Evolutionary conservation across 164 flowering plant species (phyloP).

Genomic region (Piper longum): DNA sequence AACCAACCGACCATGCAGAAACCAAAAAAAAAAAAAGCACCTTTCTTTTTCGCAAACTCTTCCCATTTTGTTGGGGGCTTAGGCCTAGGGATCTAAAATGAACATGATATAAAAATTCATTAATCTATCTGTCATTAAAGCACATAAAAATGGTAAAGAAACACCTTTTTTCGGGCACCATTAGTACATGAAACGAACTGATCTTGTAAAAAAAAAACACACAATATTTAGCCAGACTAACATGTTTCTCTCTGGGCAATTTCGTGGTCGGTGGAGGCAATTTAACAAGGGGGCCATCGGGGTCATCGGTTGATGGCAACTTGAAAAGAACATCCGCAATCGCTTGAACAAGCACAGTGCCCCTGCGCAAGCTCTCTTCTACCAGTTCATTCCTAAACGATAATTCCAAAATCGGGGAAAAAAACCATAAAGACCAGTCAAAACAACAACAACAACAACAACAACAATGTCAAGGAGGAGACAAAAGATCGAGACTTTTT

Average conservation of each 20-base stretch:
- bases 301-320: constrained; percentile 58
- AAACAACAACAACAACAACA: no score
- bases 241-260: constrained; percentile 84
- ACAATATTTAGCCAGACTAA: not conserved
- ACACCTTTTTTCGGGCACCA: not conserved
- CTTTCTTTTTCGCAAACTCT: constrained; percentile 65
- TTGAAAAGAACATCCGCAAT: constrained; percentile 54
- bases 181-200: not conserved
- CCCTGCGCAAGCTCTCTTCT: constrained; percentile 38
- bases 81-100: constrained; percentile 69
- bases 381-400: constrained; percentile 53
- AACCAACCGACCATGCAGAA: not conserved
- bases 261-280: constrained; percentile 66
- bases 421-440: no score
- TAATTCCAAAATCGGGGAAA: not conserved
- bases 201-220: not conserved
- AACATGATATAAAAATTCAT: not conserved
- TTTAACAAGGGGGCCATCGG: constrained; percentile 65
- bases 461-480: no score
- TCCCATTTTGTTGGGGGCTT: constrained; percentile 95
- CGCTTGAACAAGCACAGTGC: constrained; percentile 55
- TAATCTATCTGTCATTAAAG: not conserved
- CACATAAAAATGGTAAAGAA: not conserved
- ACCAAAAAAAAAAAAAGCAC: constrained; percentile 17
- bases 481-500: not conserved